These are phyloP conservation scores for Akanthomyces uredinophilus DNA, from an alignment of 2,329 filamentous ascomycete species.

Conservation along the genomic window DNA sequence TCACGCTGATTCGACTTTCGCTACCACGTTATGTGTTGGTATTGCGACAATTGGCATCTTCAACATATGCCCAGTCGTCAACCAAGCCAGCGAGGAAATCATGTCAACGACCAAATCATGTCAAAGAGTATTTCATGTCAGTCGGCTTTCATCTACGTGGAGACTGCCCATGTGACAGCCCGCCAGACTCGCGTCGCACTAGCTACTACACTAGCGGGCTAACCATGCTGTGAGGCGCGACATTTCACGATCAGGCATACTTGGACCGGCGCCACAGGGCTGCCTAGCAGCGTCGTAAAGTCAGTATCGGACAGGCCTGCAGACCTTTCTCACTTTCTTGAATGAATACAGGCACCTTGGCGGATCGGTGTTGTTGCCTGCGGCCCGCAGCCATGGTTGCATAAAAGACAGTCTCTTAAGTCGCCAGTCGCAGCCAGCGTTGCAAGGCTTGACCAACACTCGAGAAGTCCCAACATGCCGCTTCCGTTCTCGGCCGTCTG, in stretches of 20 bases:
- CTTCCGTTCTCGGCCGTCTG: constrained; percentile 67
- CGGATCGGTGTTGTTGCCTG: not conserved
- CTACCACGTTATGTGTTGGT: not conserved
- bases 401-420: not conserved
- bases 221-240: not conserved
- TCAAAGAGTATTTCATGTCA: not conserved
- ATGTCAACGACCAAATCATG: not conserved
- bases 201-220: not conserved
- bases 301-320: not conserved
- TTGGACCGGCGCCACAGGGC: not conserved
- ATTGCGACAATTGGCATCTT: not conserved
- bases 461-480: constrained; percentile 27
- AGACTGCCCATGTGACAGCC: constrained; percentile 12
- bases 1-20: too few species aligned
- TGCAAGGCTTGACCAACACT: not conserved
- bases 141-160: not conserved
- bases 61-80: not conserved
- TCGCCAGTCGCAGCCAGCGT: not conserved
- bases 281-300: not conserved
- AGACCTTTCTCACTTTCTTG: not conserved
- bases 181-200: constrained; percentile 3
- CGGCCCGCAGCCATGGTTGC: not conserved
- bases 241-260: constrained; percentile 8
- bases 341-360: too few species aligned
- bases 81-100: not conserved